Conservation (phyloP, 2,329 filamentous ascomycete genomes). For the Fusarium sp. region DNA sequence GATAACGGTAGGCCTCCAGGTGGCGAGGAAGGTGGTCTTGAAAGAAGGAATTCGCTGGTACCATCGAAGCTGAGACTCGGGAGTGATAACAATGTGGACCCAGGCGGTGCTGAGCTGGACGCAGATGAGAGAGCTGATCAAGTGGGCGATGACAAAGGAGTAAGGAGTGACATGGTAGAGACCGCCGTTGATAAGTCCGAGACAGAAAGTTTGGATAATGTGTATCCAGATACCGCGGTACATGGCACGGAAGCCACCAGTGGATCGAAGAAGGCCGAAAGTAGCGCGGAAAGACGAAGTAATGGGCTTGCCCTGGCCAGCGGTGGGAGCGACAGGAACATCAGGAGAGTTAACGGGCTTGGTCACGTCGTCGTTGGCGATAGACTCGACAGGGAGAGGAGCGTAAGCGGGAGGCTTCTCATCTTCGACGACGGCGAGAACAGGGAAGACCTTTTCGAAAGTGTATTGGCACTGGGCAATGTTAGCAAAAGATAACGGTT, state of each 20-base stretch:
- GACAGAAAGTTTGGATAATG: conserved; percentile 53
- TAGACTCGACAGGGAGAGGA: conserved; percentile 60
- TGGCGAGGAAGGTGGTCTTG: conserved; percentile 72
- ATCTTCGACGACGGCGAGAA: conserved; percentile 69
- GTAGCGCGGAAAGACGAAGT: conserved; percentile 64
- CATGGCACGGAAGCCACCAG: conserved; percentile 72
- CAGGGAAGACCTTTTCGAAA: conserved; percentile 61
- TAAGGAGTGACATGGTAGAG: conserved; percentile 56
- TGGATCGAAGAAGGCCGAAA: conserved; percentile 66
- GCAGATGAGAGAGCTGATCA: conserved; percentile 64
- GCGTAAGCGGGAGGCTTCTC: conserved; percentile 67
- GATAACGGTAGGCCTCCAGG: conserved; percentile 73
- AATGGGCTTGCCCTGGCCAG: conserved; percentile 45
- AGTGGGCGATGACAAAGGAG: conserved; percentile 56
- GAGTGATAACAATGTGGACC: conserved; percentile 87
- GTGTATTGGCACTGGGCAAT: conserved; percentile 61
- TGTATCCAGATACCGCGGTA: conserved; percentile 73
- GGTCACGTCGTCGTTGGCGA: conserved; percentile 48
- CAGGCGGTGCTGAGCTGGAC: conserved; percentile 79
- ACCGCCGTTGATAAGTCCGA: conserved; percentile 59
- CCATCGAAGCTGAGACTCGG: conserved; percentile 71
- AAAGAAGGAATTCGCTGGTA: conserved; percentile 76
- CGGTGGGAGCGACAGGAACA: conserved; percentile 39
- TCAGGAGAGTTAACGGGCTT: conserved; percentile 46
- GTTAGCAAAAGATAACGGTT: neutral